Evolutionary conservation across 306 rosid genomes (phyloP).

Genomic region (Acmispon strigosus): DNA sequence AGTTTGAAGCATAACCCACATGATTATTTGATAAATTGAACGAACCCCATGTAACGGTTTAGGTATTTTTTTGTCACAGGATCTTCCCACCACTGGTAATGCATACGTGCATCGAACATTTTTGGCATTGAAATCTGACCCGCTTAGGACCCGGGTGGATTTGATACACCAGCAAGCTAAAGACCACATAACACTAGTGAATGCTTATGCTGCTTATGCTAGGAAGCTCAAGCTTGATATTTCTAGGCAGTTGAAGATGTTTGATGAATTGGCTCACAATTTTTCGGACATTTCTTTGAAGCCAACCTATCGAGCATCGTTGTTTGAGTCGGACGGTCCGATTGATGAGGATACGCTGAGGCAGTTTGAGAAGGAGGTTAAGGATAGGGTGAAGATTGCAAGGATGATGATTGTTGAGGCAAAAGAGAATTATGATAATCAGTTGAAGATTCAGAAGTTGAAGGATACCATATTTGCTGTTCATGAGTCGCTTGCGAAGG

Average conservation of each 20-base stretch:
- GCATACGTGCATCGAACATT: slow-evolving; percentile 78
- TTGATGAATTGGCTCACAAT: slow-evolving; percentile 77
- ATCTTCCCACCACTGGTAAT: slow-evolving; percentile 75
- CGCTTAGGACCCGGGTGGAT: slow-evolving; percentile 75
- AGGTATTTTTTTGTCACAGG: slow-evolving; percentile 39
- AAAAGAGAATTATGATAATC: slow-evolving; percentile 91
- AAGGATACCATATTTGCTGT: slow-evolving; percentile 93
- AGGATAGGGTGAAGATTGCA: slow-evolving; percentile 85
- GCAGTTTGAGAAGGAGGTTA: slow-evolving; percentile 98
- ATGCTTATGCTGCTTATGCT: slow-evolving; percentile 95
- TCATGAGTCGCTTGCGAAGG: slow-evolving; percentile 82
- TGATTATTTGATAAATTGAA: slow-evolving; percentile 4
- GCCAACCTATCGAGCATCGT: slow-evolving; percentile 45
- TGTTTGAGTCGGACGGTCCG: slow-evolving; percentile 75
- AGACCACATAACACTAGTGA: slow-evolving; percentile 86
- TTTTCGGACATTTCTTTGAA: slow-evolving; percentile 58
- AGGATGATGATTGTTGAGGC: slow-evolving; percentile 74
- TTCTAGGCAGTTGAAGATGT: slow-evolving; percentile 76
- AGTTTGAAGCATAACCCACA: not conserved
- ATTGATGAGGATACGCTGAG: slow-evolving; percentile 81
- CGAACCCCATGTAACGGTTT: slow-evolving; percentile 12
- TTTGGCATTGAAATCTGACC: slow-evolving; percentile 93
- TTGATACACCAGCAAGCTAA: slow-evolving; percentile 91
- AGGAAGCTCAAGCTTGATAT: slow-evolving; percentile 99
- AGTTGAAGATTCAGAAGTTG: slow-evolving; percentile 95